Evolutionary conservation across 352 stramenopile genomes (phyloP), one percentile per base, ranked within the genome.

Genomic region (Thalassiosira pacifica): DNA sequence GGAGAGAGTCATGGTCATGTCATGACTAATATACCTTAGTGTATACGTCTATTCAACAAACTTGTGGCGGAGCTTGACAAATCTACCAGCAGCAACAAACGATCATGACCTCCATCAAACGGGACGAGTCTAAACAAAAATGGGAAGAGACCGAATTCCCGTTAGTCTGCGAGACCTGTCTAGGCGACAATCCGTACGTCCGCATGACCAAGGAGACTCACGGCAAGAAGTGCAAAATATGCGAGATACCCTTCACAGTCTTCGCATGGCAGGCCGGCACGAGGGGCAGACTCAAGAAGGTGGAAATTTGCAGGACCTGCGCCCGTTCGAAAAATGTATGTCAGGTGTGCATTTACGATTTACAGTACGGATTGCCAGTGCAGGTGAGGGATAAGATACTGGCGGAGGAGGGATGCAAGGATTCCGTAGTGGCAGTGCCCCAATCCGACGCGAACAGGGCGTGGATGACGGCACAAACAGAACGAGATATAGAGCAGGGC

Each of bases 241-340:
- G 98, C 87, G 96, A 97, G 37, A 95, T 97, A 11, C 98, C 98
- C 16, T 99, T 99, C 92, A 99, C 97, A 34, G 97, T 98, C 59
- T 99, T 99, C 93, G 96, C 97, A 70, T 99, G 97, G 97, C 98
- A 99, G 87, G 97, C 98, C 11, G 98, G 98, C 69, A 98, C 98
- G 45, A 96, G 98, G 61, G 97, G 96, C 34, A 96, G 98, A 31
- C 98, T 99, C 90, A 99, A 99, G 92, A 98, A 97, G 93, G 99
- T 98, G 13, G 96, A 96, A 69, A 98, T 99, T 73, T 99, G 98
- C 88, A 96, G 98, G 74, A 98, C 94, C 18, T 99, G 98, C 90
- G 96, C 98, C n/a, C 97, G 98, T 86, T 97, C 98, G 85, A 99
- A 99, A 91, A 99, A 99, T 91, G 97, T 99, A 5, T 99, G 98